These are phyloP conservation scores for Pseudozyma sp. DNA, from an alignment of 1,284 basidiomycete species.

Conservation along the genomic window DNA sequence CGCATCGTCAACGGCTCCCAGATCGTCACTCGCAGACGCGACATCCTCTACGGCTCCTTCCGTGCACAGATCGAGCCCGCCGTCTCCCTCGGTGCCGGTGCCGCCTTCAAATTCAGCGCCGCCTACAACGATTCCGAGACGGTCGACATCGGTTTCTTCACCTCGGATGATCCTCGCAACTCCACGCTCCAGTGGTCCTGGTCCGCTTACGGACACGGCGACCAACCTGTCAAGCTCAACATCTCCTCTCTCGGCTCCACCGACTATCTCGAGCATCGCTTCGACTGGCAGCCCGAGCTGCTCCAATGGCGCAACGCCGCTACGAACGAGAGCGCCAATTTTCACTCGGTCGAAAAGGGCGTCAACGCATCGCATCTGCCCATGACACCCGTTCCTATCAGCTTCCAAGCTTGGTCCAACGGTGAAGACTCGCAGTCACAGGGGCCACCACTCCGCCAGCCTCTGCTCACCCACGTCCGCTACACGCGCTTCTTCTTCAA, in stretches of 20 bases:
- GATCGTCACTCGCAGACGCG: constrained; percentile 55
- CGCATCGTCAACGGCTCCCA: constrained; percentile 58
- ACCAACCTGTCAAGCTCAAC: constrained; percentile 46
- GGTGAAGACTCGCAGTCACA: constrained; percentile 51
- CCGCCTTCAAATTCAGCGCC: constrained; percentile 51
- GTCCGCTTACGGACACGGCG: constrained; percentile 43
- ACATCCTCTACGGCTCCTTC: constrained; percentile 63
- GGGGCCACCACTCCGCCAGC: constrained; percentile 47
- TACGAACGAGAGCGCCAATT: constrained; percentile 40
- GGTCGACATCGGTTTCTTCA: constrained; percentile 45
- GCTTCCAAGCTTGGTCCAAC: constrained; percentile 57
- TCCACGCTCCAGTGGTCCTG: constrained; percentile 54
- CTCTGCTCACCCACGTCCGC: constrained; percentile 47
- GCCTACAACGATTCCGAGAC: constrained; percentile 54
- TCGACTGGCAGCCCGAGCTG: constrained; percentile 57
- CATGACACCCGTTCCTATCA: constrained; percentile 44
- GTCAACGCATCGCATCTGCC: constrained; percentile 51
- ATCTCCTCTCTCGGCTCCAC: constrained; percentile 41
- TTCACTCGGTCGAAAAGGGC: constrained; percentile 34
- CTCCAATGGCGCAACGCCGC: constrained; percentile 55
- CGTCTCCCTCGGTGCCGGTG: constrained; percentile 32
- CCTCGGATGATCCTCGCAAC: constrained; percentile 41
- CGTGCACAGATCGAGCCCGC: constrained; percentile 52
- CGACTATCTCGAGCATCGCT: constrained; percentile 54
- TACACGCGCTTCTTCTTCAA: constrained; percentile 65